Percentiles rank a stretch among this genome's conserved stretches.
These are phyloP conservation scores for Russula compacta DNA, from an alignment of 768 basidiomycete genomes.

Conservation along the genomic window DNA sequence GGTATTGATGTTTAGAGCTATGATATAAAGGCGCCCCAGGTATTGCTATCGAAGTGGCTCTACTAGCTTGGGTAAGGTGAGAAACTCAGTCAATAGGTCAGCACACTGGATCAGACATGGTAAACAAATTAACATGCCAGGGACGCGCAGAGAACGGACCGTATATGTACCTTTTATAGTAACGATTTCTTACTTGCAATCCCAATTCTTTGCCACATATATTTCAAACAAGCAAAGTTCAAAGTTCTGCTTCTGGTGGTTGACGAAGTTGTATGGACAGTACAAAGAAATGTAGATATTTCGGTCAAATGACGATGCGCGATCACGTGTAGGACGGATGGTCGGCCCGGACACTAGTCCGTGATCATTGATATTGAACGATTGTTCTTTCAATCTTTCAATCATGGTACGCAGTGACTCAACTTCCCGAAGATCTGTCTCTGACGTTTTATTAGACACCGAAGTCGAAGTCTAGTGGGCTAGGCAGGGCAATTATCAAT, in stretches of 20 bases:
- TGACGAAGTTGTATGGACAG: neutral
- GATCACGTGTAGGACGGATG: neutral
- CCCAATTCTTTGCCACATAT: neutral
- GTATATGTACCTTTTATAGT: neutral
- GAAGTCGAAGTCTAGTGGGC: slow-evolving; percentile 60
- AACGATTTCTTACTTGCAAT: neutral
- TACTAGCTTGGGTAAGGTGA: neutral
- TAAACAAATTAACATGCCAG: neutral
- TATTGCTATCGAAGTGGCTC: neutral
- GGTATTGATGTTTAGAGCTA: no score
- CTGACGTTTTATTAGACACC: slow-evolving; percentile 34
- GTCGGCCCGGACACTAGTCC: neutral
- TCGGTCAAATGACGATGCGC: neutral
- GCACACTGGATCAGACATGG: no score
- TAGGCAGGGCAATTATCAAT: slow-evolving; percentile 95
- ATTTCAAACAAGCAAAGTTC: no score
- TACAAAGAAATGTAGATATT: no score
- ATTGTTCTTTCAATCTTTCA: neutral
- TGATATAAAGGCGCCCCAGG: neutral
- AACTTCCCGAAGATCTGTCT: neutral
- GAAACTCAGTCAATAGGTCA: no score
- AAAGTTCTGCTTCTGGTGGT: no score
- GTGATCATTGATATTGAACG: neutral
- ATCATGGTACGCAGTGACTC: slow-evolving; percentile 1
- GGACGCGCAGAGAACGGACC: neutral